phyloP scores from a whole-genome alignment of 371 early-diverging fungal species.

The Rhizopus sp. region DNA sequence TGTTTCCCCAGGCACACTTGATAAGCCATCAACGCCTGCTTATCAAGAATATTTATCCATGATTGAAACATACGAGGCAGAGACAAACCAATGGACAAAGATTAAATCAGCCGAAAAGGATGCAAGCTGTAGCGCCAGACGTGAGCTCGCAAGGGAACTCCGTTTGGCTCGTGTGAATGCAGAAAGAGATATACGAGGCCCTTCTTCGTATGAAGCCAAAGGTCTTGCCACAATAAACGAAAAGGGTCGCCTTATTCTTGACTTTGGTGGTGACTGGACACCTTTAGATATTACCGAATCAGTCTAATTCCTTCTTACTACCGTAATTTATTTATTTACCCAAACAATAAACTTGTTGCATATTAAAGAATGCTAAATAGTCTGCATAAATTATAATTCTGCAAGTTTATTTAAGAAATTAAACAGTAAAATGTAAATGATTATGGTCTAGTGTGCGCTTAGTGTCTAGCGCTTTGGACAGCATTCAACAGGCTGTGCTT shows the following conservation, averaged over 20 bases:
- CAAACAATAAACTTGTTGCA: too few relatives aligned
- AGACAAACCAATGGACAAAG: constrained; percentile 34
- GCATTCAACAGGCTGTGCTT: constrained; percentile 32
- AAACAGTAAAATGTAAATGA: neutral
- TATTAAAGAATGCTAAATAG: too few relatives aligned
- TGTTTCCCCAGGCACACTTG: constrained; percentile 29
- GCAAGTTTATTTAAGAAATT: neutral
- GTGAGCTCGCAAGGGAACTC: constrained; percentile 25
- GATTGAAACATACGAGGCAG: constrained; percentile 19
- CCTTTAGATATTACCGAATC: constrained; percentile 33
- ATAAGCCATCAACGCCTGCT: constrained; percentile 19
- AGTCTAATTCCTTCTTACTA: constrained; percentile 16
- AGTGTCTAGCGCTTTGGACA: constrained; percentile 36
- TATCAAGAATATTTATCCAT: constrained; percentile 22
- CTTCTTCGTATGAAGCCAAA: constrained; percentile 27
- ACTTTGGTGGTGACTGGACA: constrained; percentile 25
- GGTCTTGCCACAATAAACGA: constrained; percentile 19
- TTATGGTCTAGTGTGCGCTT: neutral
- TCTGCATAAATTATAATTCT: too few relatives aligned
- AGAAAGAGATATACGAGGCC: constrained; percentile 28
- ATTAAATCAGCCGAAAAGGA: neutral
- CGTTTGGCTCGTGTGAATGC: constrained; percentile 28
- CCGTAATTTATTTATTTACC: neutral
- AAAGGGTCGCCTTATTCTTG: constrained; percentile 24
- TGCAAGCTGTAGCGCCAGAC: constrained; percentile 10